phyloP scores from a whole-genome alignment of 192 early-diverging fungal species.

The Lobosporangium transversale region DNA sequence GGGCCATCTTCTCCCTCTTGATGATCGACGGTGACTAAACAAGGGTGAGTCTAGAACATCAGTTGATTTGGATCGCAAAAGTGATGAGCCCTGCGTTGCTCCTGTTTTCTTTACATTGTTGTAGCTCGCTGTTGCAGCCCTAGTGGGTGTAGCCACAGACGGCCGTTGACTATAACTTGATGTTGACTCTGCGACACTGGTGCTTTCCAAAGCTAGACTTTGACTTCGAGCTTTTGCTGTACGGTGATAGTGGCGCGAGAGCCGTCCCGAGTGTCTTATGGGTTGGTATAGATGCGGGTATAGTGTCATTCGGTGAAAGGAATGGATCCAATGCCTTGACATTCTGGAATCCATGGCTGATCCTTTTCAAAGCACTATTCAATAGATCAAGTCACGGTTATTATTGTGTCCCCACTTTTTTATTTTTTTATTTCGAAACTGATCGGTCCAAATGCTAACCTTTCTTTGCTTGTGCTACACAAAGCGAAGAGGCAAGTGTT shows the following conservation, averaged over 20 bases:
- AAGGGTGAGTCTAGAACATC: conserved; percentile 17
- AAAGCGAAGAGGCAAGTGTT: not conserved
- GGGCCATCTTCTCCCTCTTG: conserved; percentile 6
- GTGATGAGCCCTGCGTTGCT: no score
- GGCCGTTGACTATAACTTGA: not conserved
- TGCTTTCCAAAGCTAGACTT: not conserved
- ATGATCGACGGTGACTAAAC: conserved; percentile 19
- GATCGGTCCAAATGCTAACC: no score
- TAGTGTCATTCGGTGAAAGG: conserved; percentile 42
- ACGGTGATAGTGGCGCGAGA: conserved; percentile 4
- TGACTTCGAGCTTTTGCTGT: not conserved
- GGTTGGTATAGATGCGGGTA: conserved; percentile 21
- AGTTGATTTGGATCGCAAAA: not conserved
- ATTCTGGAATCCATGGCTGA: conserved; percentile 22
- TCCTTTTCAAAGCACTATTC: not conserved
- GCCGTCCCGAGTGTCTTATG: not conserved
- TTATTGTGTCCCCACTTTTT: no score
- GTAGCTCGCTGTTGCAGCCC: not conserved
- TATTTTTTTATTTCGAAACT: no score
- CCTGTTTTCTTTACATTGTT: not conserved
- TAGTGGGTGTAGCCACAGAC: not conserved
- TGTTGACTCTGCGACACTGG: not conserved
- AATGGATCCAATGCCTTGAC: conserved; percentile 49
- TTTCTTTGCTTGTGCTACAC: no score
- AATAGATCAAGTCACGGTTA: no score